Evolutionary conservation across 2,329 filamentous ascomycete genomes (phyloP).

Genomic region (Arthrobotrys sphaeroides): DNA sequence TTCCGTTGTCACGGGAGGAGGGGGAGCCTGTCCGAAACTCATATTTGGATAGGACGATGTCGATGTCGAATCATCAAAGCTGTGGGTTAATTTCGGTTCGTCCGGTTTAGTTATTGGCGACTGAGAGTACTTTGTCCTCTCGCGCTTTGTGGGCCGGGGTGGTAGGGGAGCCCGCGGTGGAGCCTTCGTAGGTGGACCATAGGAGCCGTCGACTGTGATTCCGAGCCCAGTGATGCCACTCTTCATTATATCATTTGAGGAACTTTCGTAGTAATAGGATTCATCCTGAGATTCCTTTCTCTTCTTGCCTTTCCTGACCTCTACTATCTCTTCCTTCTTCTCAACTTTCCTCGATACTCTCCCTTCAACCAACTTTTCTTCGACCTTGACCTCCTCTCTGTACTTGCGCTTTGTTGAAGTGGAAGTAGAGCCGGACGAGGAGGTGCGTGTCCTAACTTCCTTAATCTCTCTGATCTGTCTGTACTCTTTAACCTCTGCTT

Average conservation of each 20-base stretch:
- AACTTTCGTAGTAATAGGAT: constrained; percentile 38
- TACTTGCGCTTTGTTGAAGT: constrained; percentile 20
- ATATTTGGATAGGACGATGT: constrained; percentile 48
- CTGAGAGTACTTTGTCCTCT: constrained; percentile 51
- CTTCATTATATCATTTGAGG: constrained; percentile 32
- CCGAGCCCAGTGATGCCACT: constrained; percentile 44
- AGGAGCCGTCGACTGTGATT: constrained; percentile 41
- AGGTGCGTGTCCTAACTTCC: constrained; percentile 27
- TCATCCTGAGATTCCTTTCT: constrained; percentile 52
- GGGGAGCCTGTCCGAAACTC: constrained; percentile 51
- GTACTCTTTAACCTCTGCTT: constrained; percentile 44
- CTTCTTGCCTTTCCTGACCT: constrained; percentile 50
- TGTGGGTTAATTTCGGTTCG: constrained; percentile 48
- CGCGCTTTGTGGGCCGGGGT: constrained; percentile 37
- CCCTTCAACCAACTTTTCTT: constrained; percentile 17
- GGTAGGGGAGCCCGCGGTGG: constrained; percentile 35
- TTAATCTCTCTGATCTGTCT: constrained; percentile 44
- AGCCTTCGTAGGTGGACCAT: constrained; percentile 37
- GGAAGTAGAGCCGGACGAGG: constrained; percentile 29
- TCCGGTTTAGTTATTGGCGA: constrained; percentile 26
- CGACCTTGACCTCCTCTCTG: constrained; percentile 30
- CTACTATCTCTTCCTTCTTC: constrained; percentile 34
- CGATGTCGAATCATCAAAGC: constrained; percentile 54
- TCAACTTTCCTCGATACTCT: constrained; percentile 28
- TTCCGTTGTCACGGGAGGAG: constrained; percentile 30